These are phyloP conservation scores for Perkinsus olseni DNA, from an alignment of 169 alveolate genomes.

Conservation along the genomic window DNA sequence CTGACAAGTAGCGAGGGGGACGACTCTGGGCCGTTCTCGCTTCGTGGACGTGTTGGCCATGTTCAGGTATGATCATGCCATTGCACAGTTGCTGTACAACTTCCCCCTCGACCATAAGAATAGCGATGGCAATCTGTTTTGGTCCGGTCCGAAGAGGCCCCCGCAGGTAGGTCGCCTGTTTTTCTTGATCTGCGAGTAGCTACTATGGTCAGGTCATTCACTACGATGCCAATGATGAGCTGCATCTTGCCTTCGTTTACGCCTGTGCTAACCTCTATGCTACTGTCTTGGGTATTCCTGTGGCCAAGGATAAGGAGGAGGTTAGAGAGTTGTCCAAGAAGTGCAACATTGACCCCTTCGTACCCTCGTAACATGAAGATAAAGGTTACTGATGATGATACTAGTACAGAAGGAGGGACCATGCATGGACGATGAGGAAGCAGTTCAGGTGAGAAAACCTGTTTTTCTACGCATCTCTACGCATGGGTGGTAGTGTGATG, in stretches of 20 bases:
- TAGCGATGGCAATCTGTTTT: slow-evolving; percentile 88
- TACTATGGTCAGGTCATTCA: slow-evolving; percentile 64
- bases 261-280: slow-evolving; percentile 82
- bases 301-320: slow-evolving; percentile 27
- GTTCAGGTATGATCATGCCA: slow-evolving; percentile 25
- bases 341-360: slow-evolving; percentile 36
- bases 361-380: slow-evolving; percentile 48
- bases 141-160: slow-evolving; percentile 98
- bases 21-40: background rate
- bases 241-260: slow-evolving; percentile 70
- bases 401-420: slow-evolving; percentile 41
- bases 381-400: slow-evolving; percentile 69
- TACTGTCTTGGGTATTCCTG: slow-evolving; percentile 50
- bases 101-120: slow-evolving; percentile 91
- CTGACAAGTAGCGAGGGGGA: background rate
- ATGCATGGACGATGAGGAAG: slow-evolving; percentile 18
- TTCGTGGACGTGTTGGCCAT: slow-evolving; percentile 11
- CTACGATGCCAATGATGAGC: slow-evolving; percentile 69
- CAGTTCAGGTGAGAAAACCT: background rate
- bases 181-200: too few relatives aligned
- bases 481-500: too few relatives aligned
- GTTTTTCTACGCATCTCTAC: too few relatives aligned
- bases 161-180: slow-evolving; percentile 51
- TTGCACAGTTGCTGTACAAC: slow-evolving; percentile 78
- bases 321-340: slow-evolving; percentile 34